Percentiles rank a stretch among this genome's conserved stretches.
These are phyloP conservation scores for Mycothermus thermophilus DNA, from an alignment of 495 filamentous ascomycete species.

Conservation along the genomic window DNA sequence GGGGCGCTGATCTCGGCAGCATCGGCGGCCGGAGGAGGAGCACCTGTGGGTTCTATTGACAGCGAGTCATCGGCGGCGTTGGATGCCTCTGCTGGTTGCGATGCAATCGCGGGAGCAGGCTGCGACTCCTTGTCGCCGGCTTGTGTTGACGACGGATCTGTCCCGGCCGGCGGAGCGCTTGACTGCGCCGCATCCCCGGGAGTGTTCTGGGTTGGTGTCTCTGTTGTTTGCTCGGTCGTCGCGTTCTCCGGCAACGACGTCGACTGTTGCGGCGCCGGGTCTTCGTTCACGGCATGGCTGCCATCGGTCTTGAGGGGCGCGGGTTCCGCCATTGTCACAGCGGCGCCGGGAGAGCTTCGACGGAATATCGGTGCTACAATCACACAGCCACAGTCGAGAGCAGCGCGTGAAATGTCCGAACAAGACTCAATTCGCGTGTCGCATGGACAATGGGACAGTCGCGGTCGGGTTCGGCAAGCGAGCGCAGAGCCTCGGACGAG, in stretches of 20 bases:
- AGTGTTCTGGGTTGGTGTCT: slow-evolving; percentile 5
- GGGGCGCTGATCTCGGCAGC: slow-evolving; percentile 1
- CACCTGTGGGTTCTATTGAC: slow-evolving; percentile 30
- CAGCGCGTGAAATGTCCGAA: too few species aligned
- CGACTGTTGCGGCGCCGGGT: neutral
- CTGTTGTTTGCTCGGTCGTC: neutral
- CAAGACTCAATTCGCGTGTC: too few species aligned
- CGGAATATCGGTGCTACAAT: too few species aligned
- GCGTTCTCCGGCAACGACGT: neutral
- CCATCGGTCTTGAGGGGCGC: neutral
- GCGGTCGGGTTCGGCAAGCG: too few species aligned
- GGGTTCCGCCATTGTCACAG: slow-evolving; percentile 3
- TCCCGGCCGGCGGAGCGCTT: slow-evolving; percentile 5
- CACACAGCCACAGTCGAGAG: too few species aligned
- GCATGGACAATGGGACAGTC: too few species aligned
- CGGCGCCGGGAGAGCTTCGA: too few species aligned
- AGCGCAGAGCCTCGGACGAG: too few species aligned
- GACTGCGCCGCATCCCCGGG: slow-evolving; percentile 11
- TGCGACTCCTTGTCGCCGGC: slow-evolving; percentile 24
- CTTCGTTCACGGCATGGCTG: neutral
- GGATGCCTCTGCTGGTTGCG: too few species aligned
- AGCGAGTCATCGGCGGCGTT: slow-evolving; percentile 24
- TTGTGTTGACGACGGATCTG: slow-evolving; percentile 16
- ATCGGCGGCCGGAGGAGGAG: slow-evolving; percentile 3
- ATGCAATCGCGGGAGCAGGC: slow-evolving; percentile 12